Percentiles rank a stretch among this genome's conserved stretches.
These are phyloP conservation scores for Cytidiella melzeri DNA, from an alignment of 768 basidiomycete genomes.

Conservation along the genomic window DNA sequence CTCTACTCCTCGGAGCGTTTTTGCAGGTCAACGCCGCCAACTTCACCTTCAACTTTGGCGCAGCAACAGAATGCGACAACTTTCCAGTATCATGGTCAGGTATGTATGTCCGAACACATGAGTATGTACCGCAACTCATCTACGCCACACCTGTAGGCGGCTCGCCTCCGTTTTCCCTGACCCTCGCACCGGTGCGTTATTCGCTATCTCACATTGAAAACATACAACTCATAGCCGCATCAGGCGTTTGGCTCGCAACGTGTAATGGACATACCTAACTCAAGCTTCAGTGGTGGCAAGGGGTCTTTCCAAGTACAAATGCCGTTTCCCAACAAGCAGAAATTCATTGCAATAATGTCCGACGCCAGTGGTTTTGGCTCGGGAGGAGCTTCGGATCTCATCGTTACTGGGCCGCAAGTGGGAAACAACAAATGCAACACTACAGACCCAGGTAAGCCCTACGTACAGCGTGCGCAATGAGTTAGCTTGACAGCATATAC, in stretches of 20 bases:
- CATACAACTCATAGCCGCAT: slow-evolving; percentile 8
- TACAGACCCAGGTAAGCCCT: slow-evolving; percentile 31
- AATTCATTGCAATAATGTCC: slow-evolving; percentile 60
- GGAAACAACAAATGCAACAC: slow-evolving; percentile 43
- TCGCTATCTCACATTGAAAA: background rate
- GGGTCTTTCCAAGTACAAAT: slow-evolving; percentile 48
- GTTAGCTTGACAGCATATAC: slow-evolving; percentile 2
- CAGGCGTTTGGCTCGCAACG: slow-evolving; percentile 49
- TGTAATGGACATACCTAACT: slow-evolving; percentile 48
- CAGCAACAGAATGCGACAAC: slow-evolving; percentile 55
- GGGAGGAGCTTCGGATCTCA: slow-evolving; percentile 49
- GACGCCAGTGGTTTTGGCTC: slow-evolving; percentile 64
- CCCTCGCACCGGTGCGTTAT: slow-evolving; percentile 45
- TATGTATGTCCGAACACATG: slow-evolving; percentile 22
- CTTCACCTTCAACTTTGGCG: slow-evolving; percentile 46
- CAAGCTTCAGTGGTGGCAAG: slow-evolving; percentile 46
- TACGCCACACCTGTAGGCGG: slow-evolving; percentile 41
- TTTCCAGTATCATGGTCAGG: slow-evolving; percentile 61
- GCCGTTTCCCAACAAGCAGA: slow-evolving; percentile 31
- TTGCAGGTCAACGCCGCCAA: slow-evolving; percentile 19
- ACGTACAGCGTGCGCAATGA: slow-evolving; percentile 2
- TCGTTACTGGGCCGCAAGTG: slow-evolving; percentile 42
- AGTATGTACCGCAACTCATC: no score
- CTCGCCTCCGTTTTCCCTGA: slow-evolving; percentile 41
- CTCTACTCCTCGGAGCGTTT: slow-evolving; percentile 18